Evolutionary conservation across 2,329 filamentous ascomycete species (phyloP), one percentile per base, ranked within the genome.

Genomic region (Tolypocladium capitatum): DNA sequence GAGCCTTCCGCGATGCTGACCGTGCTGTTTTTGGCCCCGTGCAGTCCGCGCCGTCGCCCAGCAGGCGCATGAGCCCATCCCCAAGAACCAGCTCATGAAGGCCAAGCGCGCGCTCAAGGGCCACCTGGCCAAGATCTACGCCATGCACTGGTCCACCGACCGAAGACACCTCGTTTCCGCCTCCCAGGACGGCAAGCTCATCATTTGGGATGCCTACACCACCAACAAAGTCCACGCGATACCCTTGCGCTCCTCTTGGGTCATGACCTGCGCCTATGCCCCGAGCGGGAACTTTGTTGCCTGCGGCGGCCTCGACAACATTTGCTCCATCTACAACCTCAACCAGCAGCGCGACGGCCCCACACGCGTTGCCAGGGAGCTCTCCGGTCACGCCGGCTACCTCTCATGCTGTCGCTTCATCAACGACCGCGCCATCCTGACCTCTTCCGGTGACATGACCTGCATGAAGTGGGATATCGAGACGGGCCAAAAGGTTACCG

Each of bases 401-500:
- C 80, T 98, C 41, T 95, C 89, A 21, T 98, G 92, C 84, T 97
- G 92, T 67, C 85, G 92, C 55, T 98, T 98, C 69, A 94, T 97
- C 74, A 97, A 95, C 67, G 92, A 98, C 72, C 84, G 92, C 62
- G 89, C 88, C 63, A 97, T 98, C 61, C 81, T 98, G 55, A 98
- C 92, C 51, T 97, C 92, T 0, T 98, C 92, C 3, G 92, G 92
- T 54, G 92, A 98, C 65, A 98, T 98, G 92, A 98, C 92, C 46
- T 98, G 92, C 68, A 96, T 97, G 84, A 86, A 97, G 63, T 98
- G 92, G 92, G 92, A 98, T 72, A 91, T 98, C 55, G 92, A 98
- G 71, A 94, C 91, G 1, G 92, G 92, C 49, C 88, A 90, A 55
- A 96, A 96, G 73, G 86, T 95, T 38, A 94, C 90, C 62, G 92